A percentile compares a stretch with the other conserved stretches of the same genome.
These are phyloP conservation scores for Pichia thaimueangensis DNA, from an alignment of 805 yeast species.

Conservation along the genomic window DNA sequence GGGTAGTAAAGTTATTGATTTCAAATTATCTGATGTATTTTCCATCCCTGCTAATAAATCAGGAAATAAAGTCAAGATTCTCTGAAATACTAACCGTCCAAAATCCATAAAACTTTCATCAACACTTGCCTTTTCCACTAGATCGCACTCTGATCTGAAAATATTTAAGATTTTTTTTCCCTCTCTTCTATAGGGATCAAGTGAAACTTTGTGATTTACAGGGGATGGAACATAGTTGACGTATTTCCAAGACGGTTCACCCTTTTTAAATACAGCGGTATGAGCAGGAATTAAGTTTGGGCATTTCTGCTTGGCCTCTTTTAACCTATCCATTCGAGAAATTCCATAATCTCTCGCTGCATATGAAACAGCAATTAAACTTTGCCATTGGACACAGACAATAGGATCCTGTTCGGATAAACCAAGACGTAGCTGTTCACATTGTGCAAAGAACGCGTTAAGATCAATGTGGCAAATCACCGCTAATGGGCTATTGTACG, in stretches of 20 bases:
- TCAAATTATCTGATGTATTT: conserved; percentile 29
- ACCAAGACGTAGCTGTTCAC: conserved; percentile 72
- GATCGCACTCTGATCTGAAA: conserved; percentile 53
- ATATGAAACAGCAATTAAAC: conserved; percentile 84
- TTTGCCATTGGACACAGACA: conserved; percentile 90
- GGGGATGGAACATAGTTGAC: conserved; percentile 53
- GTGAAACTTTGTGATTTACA: conserved; percentile 68
- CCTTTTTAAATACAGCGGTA: conserved; percentile 88
- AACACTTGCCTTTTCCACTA: conserved; percentile 89
- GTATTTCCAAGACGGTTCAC: conserved; percentile 80
- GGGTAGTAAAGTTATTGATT: conserved; percentile 35
- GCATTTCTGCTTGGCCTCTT: conserved; percentile 67
- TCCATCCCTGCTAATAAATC: conserved; percentile 23
- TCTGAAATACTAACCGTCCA: conserved; percentile 53
- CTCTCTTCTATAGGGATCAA: conserved; percentile 89
- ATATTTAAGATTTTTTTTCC: conserved; percentile 70
- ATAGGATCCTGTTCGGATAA: conserved; percentile 67
- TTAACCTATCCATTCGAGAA: conserved; percentile 65
- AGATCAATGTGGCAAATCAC: conserved; percentile 83
- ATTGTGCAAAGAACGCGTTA: conserved; percentile 95
- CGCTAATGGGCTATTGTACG: conserved; percentile 64
- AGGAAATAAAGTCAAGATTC: conserved; percentile 43
- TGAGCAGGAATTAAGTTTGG: conserved; percentile 75
- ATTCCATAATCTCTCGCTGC: conserved; percentile 86
- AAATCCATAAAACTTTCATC: conserved; percentile 89